Percentiles rank a stretch among this genome's conserved stretches.
phyloP scores from a whole-genome alignment of 495 filamentous ascomycete species.

The Penicillium subrubescens region DNA sequence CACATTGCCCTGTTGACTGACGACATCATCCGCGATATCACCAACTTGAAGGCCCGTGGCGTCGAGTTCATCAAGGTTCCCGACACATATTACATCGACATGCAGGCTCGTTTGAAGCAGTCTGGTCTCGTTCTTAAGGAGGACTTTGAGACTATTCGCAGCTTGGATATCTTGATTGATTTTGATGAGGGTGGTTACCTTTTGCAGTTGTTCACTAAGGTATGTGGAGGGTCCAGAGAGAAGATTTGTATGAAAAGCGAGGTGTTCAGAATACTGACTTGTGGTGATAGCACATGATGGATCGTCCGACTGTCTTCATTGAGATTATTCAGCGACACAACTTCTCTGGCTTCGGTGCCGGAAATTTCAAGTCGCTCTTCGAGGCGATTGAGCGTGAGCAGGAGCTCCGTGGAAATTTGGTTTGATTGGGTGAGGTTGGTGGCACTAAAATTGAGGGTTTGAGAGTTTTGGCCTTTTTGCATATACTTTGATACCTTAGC shows the following conservation, averaged over 20 bases:
- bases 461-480: neutral
- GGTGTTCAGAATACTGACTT: slow-evolving; percentile 20
- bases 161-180: slow-evolving; percentile 82
- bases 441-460: neutral
- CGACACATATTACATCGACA: slow-evolving; percentile 75
- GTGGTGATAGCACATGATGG: slow-evolving; percentile 70
- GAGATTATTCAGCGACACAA: slow-evolving; percentile 90
- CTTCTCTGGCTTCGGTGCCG: slow-evolving; percentile 87
- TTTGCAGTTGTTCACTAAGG: slow-evolving; percentile 83
- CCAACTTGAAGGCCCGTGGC: slow-evolving; percentile 72
- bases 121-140: slow-evolving; percentile 61
- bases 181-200: slow-evolving; percentile 90
- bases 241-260: neutral
- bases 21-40: slow-evolving; percentile 75
- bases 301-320: slow-evolving; percentile 89
- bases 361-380: slow-evolving; percentile 93
- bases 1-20: slow-evolving; percentile 83
- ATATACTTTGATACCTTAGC: slow-evolving; percentile 1
- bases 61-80: slow-evolving; percentile 90
- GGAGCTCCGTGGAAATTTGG: slow-evolving; percentile 75
- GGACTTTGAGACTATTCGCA: slow-evolving; percentile 71
- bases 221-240: slow-evolving; percentile 23
- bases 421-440: slow-evolving; percentile 25
- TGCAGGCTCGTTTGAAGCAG: slow-evolving; percentile 65
- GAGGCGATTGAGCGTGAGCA: slow-evolving; percentile 93